Evolutionary conservation across 1,284 basidiomycete genomes (phyloP).

Genomic region (Cryptococcus hybrid): DNA sequence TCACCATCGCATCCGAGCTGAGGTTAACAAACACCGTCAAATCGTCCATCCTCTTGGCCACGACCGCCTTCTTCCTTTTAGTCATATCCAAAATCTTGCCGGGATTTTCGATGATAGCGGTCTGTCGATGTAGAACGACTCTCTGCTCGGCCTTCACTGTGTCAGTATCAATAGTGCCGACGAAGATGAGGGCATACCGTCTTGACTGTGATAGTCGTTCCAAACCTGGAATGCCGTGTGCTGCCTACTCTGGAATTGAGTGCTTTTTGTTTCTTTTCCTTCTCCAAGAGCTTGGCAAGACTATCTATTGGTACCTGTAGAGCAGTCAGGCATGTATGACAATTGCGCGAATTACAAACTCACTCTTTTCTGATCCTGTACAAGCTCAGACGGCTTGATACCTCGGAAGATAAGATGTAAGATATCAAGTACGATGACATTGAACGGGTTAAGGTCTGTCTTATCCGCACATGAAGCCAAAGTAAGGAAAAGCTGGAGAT

Average conservation of each 20-base stretch:
- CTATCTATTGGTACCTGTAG: slow-evolving; percentile 60
- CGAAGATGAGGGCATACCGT: slow-evolving; percentile 52
- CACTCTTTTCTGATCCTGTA: slow-evolving; percentile 62
- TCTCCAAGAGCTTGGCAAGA: slow-evolving; percentile 66
- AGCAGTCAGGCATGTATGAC: slow-evolving; percentile 51
- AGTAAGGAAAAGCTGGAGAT: slow-evolving; percentile 74
- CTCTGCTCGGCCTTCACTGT: slow-evolving; percentile 45
- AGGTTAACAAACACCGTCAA: slow-evolving; percentile 52
- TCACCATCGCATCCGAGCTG: slow-evolving; percentile 63
- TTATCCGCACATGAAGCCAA: slow-evolving; percentile 75
- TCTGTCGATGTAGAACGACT: slow-evolving; percentile 75
- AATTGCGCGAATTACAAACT: no score
- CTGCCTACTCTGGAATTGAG: slow-evolving; percentile 52
- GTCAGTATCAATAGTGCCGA: not conserved
- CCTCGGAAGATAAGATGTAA: slow-evolving; percentile 82
- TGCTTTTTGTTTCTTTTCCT: slow-evolving; percentile 64
- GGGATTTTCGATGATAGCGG: slow-evolving; percentile 70
- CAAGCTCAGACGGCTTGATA: slow-evolving; percentile 63
- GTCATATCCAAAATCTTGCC: slow-evolving; percentile 72
- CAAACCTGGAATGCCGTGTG: slow-evolving; percentile 90
- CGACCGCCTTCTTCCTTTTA: slow-evolving; percentile 64
- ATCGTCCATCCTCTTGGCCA: slow-evolving; percentile 59
- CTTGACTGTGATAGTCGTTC: slow-evolving; percentile 80
- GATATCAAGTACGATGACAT: slow-evolving; percentile 85
- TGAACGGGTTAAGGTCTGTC: slow-evolving; percentile 73